Percentiles rank a stretch among this genome's conserved stretches.
Conservation (phyloP, 2,329 filamentous ascomycete species). For the Pseudogymnoascus sp. region DNA sequence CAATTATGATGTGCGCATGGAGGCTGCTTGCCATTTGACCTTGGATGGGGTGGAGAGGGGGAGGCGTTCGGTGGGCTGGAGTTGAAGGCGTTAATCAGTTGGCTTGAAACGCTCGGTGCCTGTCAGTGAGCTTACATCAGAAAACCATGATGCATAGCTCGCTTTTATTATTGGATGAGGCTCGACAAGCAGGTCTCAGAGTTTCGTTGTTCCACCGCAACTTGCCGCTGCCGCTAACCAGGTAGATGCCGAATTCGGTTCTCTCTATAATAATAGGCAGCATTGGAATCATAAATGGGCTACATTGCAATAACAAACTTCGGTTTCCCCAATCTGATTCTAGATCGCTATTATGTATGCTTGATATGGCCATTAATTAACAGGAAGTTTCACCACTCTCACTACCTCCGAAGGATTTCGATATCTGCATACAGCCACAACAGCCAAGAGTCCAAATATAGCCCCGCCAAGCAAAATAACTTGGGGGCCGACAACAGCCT, state of each 20-base stretch:
- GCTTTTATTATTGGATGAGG: background rate
- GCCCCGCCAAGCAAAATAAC: background rate
- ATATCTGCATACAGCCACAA: background rate
- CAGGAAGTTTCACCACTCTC: background rate
- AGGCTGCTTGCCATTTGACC: background rate
- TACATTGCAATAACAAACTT: background rate
- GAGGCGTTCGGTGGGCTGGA: background rate
- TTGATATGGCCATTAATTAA: background rate
- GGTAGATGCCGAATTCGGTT: background rate
- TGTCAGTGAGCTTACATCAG: background rate
- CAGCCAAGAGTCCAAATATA: background rate
- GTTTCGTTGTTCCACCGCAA: background rate
- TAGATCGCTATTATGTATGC: background rate
- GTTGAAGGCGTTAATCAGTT: background rate
- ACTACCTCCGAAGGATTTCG: background rate
- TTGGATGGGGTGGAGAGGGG: background rate
- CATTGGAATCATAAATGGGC: background rate
- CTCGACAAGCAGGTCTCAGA: background rate
- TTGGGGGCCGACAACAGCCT: background rate
- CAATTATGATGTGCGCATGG: background rate
- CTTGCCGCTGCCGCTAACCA: background rate
- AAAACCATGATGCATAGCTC: background rate
- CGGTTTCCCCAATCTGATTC: no score
- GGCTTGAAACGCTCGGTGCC: background rate
- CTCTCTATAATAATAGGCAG: background rate